Conservation (phyloP, 2,329 filamentous ascomycete species). For the Colletotrichum endophyticum region DNA sequence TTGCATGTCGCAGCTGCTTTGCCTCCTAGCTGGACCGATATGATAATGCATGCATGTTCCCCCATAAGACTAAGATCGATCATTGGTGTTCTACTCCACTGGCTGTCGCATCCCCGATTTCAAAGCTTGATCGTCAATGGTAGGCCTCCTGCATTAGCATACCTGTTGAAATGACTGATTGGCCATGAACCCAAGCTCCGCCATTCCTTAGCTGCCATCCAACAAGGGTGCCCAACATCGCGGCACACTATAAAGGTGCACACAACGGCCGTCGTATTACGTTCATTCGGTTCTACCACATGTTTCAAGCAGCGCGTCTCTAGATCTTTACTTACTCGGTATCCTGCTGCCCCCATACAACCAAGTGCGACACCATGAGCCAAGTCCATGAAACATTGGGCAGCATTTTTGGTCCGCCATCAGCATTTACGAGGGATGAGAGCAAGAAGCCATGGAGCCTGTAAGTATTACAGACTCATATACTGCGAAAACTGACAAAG, state of each 20-base stretch:
- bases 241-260: neutral
- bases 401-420: rapidly evolving
- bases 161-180: neutral
- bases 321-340: rapidly evolving
- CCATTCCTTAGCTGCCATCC: neutral
- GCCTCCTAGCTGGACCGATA: neutral
- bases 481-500: neutral
- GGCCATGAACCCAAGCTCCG: neutral
- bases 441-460: neutral
- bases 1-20: neutral
- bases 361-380: neutral
- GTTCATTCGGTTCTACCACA: neutral
- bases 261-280: neutral
- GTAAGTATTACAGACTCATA: neutral
- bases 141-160: neutral
- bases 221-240: neutral
- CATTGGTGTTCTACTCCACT: neutral
- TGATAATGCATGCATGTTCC: neutral
- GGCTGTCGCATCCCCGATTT: neutral
- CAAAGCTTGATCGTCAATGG: neutral
- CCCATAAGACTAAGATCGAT: neutral
- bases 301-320: neutral
- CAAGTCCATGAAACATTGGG: neutral
- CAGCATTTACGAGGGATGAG: neutral
- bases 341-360: neutral